A percentile compares a stretch with the other conserved stretches of the same genome.
These are phyloP conservation scores for Canavalia gladiata DNA, from an alignment of 306 rosid species.

Conservation along the genomic window DNA sequence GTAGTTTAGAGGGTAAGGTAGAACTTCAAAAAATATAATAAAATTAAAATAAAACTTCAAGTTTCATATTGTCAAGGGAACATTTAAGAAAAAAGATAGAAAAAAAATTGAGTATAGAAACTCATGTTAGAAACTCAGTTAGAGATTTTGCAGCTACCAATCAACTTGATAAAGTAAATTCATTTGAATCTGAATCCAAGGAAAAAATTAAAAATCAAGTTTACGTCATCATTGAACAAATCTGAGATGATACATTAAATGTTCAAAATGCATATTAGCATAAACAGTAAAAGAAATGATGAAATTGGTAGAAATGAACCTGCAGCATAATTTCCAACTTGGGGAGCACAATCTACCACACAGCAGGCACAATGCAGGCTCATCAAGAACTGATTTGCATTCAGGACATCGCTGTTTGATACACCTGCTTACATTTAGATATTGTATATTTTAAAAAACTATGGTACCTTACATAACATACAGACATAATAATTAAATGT, in stretches of 20 bases:
- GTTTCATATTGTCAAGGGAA: constrained; percentile 1
- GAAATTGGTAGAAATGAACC: constrained; percentile 60
- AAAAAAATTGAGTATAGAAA: neutral
- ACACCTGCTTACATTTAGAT: constrained; percentile 63
- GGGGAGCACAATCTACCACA: constrained; percentile 95
- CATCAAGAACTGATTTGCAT: constrained; percentile 73
- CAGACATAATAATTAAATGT: constrained; percentile 39
- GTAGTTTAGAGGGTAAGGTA: neutral
- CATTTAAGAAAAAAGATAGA: neutral
- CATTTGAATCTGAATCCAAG: constrained; percentile 28
- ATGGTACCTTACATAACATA: neutral
- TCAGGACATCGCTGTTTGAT: constrained; percentile 81
- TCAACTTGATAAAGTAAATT: constrained; percentile 33
- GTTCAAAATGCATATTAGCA: constrained; percentile 33
- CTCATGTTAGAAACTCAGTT: constrained; percentile 13
- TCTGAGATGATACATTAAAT: constrained; percentile 9
- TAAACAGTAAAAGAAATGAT: neutral
- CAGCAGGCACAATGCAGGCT: constrained; percentile 91
- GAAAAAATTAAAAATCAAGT: neutral
- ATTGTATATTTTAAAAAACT: neutral
- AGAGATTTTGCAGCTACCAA: constrained; percentile 12
- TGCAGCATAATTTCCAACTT: constrained; percentile 95
- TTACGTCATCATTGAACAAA: neutral
- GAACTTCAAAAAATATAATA: neutral
- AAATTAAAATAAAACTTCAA: neutral